A percentile compares a stretch with the other conserved stretches of the same genome.
These are phyloP conservation scores for Cercospora citrullina DNA, from an alignment of 2,329 filamentous ascomycete genomes.

Conservation along the genomic window DNA sequence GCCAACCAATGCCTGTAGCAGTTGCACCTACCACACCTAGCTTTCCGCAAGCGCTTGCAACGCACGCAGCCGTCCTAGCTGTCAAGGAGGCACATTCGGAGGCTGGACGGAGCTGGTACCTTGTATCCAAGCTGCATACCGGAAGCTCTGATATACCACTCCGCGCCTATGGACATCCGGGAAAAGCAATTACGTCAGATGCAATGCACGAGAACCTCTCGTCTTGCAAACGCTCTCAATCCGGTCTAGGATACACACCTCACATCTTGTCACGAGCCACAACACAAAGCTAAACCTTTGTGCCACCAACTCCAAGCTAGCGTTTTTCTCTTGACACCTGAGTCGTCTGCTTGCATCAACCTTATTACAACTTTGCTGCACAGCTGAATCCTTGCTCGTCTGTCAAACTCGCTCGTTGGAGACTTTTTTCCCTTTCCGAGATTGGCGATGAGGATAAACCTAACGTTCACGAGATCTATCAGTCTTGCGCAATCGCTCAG, in stretches of 20 bases:
- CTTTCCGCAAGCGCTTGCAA: neutral
- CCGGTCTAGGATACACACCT: neutral
- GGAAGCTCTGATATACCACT: neutral
- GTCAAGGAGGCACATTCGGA: neutral
- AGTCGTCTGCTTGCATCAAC: constrained; percentile 5
- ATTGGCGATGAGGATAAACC: neutral
- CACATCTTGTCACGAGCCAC: neutral
- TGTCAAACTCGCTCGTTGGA: neutral
- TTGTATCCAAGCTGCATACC: neutral
- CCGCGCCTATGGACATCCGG: neutral
- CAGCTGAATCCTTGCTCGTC: neutral
- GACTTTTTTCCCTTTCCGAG: neutral
- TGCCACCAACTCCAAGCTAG: constrained; percentile 1
- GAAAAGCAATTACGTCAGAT: neutral
- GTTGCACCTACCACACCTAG: neutral
- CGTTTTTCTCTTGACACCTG: neutral
- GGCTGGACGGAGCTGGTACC: neutral
- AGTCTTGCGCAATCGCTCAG: neutral
- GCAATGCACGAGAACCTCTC: neutral
- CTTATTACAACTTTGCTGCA: neutral
- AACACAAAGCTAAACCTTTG: constrained; percentile 1
- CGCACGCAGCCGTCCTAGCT: neutral
- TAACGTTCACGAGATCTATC: neutral
- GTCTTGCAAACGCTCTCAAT: neutral
- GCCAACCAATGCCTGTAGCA: neutral